Evolutionary conservation across 1,284 basidiomycete species (phyloP).

Genomic region (Heliocybe sulcata): DNA sequence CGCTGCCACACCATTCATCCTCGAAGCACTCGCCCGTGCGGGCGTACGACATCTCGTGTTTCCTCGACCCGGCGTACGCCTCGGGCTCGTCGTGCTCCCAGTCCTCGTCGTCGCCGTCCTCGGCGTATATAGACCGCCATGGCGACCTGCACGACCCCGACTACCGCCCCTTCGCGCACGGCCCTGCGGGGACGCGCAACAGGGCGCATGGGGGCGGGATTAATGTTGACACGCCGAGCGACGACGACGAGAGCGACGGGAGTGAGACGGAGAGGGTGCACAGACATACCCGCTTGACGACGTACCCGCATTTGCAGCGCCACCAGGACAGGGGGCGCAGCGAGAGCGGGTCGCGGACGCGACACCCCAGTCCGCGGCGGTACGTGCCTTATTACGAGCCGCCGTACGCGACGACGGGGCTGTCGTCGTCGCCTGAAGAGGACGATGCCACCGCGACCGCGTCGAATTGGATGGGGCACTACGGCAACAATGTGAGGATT

Average conservation of each 20-base stretch:
- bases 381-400: not conserved
- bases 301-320: not conserved
- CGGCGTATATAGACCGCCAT: constrained; percentile 49
- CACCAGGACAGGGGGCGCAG: not conserved
- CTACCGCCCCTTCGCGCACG: constrained; percentile 52
- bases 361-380: not conserved
- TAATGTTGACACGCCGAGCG: constrained; percentile 15
- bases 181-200: constrained; percentile 19
- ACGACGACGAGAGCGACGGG: not conserved
- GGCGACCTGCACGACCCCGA: constrained; percentile 65
- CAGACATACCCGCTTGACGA: not conserved
- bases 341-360: not conserved
- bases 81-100: constrained; percentile 26
- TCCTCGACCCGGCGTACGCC: constrained; percentile 58
- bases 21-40: constrained; percentile 25
- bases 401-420: not conserved
- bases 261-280: not conserved
- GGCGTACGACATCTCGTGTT: constrained; percentile 46
- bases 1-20: constrained; percentile 6
- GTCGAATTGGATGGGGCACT: not conserved
- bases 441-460: not conserved
- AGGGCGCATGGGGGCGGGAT: constrained; percentile 8
- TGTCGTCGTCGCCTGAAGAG: not conserved
- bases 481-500: constrained; percentile 6
- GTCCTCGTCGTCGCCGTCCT: constrained; percentile 21